Base-by-base conservation (phyloP, 768 basidiomycete species). In the Kwoniella newhampshirensis region DNA sequence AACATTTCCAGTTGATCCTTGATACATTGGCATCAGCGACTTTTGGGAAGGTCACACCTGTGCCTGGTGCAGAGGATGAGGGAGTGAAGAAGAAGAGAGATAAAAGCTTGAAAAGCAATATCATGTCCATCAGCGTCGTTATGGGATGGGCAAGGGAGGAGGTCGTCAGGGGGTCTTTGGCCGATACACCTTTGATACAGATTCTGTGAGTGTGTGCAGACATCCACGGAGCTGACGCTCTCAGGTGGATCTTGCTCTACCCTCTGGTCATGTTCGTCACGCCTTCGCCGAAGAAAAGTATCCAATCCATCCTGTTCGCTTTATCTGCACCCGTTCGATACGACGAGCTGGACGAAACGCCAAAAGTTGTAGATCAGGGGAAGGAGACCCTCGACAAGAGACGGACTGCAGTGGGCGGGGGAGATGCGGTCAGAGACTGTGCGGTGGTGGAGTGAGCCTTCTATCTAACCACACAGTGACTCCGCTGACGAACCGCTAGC, bases 1-100 rank as follows among this genome's bases (percentile, higher is more conserved):
- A 85, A 6, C 90, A 94, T 77, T 81, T 96, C 3, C 91, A 94
- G 70, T 83, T 87, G 11, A 82, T 93, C 25, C 78, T 93, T 27
- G 88, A 93, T 65, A 87, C 89, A 0, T 81, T 94, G 1, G 88
- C 88, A 0, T 77, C 80, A 4, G 80, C 83, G 4, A 68, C 77
- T 6, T 75, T 67, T 47, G 75, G 77, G 30, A 72, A 79, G 39
- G 73, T 73, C 51, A 57, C 64, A 52, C 77, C 1, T 79, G 79
- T 58, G 54, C 68, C 12, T 83, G 53, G 11, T 32, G 45, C 35
- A 3, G 63, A 44, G 13, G 43, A 41, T 6, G 30, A 21, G 9
- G 58, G 40, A 23, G 49, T 44, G 23, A 57, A 51, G 7, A 66
- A 59, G 50, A 65, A 63, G 20, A 63, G 64, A 52, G 66, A 62